These are phyloP conservation scores for Aspergillus indologenus DNA, from an alignment of 495 filamentous ascomycete genomes.

Conservation along the genomic window DNA sequence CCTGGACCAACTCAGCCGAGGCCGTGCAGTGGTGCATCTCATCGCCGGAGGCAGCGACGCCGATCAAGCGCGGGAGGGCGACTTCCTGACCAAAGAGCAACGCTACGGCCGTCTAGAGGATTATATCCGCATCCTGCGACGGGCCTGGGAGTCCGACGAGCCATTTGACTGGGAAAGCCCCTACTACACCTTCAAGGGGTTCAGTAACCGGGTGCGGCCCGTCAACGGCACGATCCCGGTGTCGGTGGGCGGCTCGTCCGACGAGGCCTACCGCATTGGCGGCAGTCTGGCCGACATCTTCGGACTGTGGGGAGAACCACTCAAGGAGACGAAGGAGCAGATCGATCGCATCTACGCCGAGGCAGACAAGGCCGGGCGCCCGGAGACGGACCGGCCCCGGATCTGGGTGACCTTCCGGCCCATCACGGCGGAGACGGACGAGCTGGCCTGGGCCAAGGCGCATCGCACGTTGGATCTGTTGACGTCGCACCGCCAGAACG, in stretches of 20 bases:
- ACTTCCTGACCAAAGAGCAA: conserved; percentile 51
- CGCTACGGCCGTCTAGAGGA: conserved; percentile 52
- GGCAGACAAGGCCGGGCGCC: conserved; percentile 40
- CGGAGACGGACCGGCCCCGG: conserved; percentile 38
- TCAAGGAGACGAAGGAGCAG: conserved; percentile 54
- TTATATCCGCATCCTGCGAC: conserved; percentile 51
- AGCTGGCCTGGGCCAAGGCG: conserved; percentile 53
- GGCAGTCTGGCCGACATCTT: conserved; percentile 53
- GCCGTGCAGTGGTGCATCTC: conserved; percentile 53
- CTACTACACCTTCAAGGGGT: conserved; percentile 51
- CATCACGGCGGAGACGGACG: conserved; percentile 52
- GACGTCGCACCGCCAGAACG: conserved; percentile 29
- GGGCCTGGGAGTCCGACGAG: conserved; percentile 49
- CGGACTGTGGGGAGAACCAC: conserved; percentile 54
- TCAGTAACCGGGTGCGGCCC: conserved; percentile 48
- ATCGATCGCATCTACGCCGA: conserved; percentile 53
- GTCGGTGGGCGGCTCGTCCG: conserved; percentile 51
- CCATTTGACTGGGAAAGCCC: conserved; percentile 53
- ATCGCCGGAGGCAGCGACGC: conserved; percentile 53
- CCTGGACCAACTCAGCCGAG: conserved; percentile 48
- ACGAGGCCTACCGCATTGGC: conserved; percentile 52
- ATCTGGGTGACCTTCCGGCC: conserved; percentile 58
- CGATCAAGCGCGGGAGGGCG: conserved; percentile 52
- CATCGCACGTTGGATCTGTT: conserved; percentile 45
- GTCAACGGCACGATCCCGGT: conserved; percentile 48